These are phyloP conservation scores for Phytopythium sindhum DNA, from an alignment of 352 stramenopile species.

Conservation along the genomic window DNA sequence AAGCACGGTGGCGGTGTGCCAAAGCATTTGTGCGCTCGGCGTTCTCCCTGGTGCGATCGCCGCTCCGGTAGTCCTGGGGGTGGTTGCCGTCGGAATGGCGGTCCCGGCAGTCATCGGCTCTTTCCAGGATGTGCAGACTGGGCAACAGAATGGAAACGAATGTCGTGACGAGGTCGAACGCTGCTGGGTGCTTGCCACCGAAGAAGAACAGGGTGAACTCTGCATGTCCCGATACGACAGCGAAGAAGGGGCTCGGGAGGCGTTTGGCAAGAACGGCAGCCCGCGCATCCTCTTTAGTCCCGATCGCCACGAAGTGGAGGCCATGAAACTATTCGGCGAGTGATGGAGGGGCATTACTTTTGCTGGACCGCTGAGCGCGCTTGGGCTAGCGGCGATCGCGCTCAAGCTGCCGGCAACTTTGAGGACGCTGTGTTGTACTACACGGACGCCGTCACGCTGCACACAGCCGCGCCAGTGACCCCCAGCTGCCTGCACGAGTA, in stretches of 20 bases:
- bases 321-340: background rate
- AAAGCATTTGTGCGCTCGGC: constrained; percentile 38
- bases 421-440: background rate
- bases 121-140: background rate
- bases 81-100: background rate
- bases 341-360: background rate
- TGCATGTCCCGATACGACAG: background rate
- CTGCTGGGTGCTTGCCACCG: background rate
- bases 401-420: background rate
- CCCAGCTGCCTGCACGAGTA: background rate
- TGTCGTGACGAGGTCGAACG: background rate
- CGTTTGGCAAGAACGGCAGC: background rate
- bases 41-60: constrained; percentile 3
- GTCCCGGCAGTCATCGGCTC: background rate
- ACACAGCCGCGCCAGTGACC: background rate
- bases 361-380: background rate
- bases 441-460: background rate
- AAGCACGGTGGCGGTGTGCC: constrained; percentile 35
- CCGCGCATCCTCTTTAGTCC: background rate
- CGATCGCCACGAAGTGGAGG: background rate
- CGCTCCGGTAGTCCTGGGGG: background rate
- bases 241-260: background rate
- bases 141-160: background rate
- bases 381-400: background rate
- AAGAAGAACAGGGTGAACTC: background rate